These are phyloP conservation scores for Gymnopilus dilepis DNA, from an alignment of 768 basidiomycete genomes.

Conservation along the genomic window DNA sequence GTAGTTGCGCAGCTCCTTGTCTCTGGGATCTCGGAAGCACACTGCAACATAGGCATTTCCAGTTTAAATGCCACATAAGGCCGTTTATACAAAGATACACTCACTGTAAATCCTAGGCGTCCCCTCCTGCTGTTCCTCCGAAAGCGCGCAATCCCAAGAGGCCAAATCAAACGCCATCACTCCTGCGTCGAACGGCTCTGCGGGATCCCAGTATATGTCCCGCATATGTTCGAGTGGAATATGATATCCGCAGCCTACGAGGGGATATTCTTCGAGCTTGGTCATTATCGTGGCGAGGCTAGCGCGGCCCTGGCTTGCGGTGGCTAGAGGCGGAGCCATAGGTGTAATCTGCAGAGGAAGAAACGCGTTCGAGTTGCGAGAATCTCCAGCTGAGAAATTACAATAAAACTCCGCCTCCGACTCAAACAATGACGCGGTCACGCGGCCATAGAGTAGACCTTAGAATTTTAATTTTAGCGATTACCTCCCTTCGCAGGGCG, in stretches of 20 bases:
- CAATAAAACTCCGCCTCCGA: too few species aligned
- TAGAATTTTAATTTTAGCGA: too few species aligned
- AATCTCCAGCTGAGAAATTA: too few species aligned
- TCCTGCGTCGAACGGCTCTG: background rate
- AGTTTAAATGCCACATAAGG: too few species aligned
- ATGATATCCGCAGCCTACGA: background rate
- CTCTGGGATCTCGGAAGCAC: background rate
- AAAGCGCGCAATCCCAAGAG: background rate
- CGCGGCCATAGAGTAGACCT: too few species aligned
- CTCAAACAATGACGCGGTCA: too few species aligned
- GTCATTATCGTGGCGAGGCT: background rate
- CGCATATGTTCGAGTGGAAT: background rate
- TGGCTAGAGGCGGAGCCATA: too few species aligned
- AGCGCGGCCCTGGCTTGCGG: too few species aligned
- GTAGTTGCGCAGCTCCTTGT: background rate
- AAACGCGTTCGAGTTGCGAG: too few species aligned
- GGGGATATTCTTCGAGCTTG: background rate
- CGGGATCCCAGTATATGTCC: background rate
- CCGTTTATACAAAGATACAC: background rate
- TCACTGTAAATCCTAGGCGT: background rate
- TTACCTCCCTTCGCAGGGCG: too few species aligned
- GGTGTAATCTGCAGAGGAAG: too few species aligned
- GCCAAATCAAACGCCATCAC: background rate
- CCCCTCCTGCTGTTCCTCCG: background rate
- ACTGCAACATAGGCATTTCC: background rate